Base-by-base conservation (phyloP, 2,329 filamentous ascomycete species). In the Zelopaecilomyces penicillatus region DNA sequence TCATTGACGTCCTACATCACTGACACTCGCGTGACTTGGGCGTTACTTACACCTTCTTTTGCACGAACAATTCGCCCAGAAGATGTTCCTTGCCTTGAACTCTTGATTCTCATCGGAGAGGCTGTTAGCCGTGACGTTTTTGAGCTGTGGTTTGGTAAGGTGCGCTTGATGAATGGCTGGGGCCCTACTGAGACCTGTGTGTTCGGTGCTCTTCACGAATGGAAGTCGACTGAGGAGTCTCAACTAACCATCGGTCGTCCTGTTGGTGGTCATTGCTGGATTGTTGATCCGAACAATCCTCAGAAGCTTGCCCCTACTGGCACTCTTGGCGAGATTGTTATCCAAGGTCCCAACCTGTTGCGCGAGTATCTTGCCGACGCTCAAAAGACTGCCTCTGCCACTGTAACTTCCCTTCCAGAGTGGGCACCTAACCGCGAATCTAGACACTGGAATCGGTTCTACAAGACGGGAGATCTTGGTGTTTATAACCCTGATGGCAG, bases 21-120 rank as follows among this genome's bases (percentile, higher is more conserved):
- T 4, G n/a, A 43, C 5, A 6, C 38, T 3, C 30, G 31, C 1
- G 47, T 45, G 2, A 50, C 39, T 26, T 48, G 46, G 45, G 43
- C 48, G 29, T 38, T 48, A 29, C 19, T 48, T 5, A 50, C 48
- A 2, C 46, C 45, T 28, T 44, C 46, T 5, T 38, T 43, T 46
- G 37, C 42, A 8, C 34, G 48, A 9, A 42, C 46, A 7, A 44
- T 45, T 5, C 19, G 69, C 30, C 48, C 48, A 26, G 11, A 36
- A 10, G 39, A 48, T 28, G 48, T 48, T 5, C 46, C 48, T 8
- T 41, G 35, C 28, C 11, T 50, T 1, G 39, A 50, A 30, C 30
- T 45, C 3, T 30, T 50, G n/a, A 41, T 46, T 5, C 44, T 50
- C n/a, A 33, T 32, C 8, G 47, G 47, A 6, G 47, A 50, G 27